A percentile compares a stretch with the other conserved stretches of the same genome.
Conservation (phyloP, 2,329 filamentous ascomycete genomes). For the Aspergillus viridinutans region DNA sequence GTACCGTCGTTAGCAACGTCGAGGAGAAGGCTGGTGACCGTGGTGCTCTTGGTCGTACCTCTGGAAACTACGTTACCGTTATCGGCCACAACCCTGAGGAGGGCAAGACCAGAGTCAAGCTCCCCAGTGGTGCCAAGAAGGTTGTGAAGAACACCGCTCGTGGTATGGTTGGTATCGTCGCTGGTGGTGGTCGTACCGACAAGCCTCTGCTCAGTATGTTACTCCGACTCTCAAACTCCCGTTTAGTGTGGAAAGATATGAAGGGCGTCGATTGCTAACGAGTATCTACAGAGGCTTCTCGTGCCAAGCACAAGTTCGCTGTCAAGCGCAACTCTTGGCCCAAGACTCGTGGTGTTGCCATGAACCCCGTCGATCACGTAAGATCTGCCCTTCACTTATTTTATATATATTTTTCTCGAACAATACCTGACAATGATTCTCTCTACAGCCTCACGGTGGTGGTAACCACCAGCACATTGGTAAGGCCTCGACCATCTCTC, state of each 20-base stretch:
- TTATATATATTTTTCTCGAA: not conserved
- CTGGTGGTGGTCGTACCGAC: slow-evolving; percentile 98
- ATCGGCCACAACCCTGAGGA: slow-evolving; percentile 97
- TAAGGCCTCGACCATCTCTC: slow-evolving; percentile 99
- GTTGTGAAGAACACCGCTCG: slow-evolving; percentile 84
- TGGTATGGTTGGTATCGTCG: slow-evolving; percentile 99
- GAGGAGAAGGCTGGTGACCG: slow-evolving; percentile 99
- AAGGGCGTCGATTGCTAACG: slow-evolving; percentile 37
- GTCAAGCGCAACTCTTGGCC: slow-evolving; percentile 99
- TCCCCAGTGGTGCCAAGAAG: slow-evolving; percentile 99
- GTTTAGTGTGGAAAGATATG: not conserved
- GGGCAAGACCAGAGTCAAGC: slow-evolving; percentile 99
- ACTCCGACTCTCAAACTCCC: not conserved
- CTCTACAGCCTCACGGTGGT: slow-evolving; percentile 73
- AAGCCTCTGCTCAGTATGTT: slow-evolving; percentile 88
- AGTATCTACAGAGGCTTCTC: slow-evolving; percentile 75
- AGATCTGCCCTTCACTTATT: slow-evolving; percentile 23
- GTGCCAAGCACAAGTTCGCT: slow-evolving; percentile 99
- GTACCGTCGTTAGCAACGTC: slow-evolving; percentile 98
- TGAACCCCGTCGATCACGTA: slow-evolving; percentile 99
- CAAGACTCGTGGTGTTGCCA: slow-evolving; percentile 99
- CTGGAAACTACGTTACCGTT: slow-evolving; percentile 98
- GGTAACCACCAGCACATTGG: slow-evolving; percentile 99
- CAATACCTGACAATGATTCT: slow-evolving; percentile 17
- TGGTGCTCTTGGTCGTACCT: slow-evolving; percentile 92